These are phyloP conservation scores for Salvia sclarea DNA, from an alignment of 305 asterid genomes.

Conservation along the genomic window DNA sequence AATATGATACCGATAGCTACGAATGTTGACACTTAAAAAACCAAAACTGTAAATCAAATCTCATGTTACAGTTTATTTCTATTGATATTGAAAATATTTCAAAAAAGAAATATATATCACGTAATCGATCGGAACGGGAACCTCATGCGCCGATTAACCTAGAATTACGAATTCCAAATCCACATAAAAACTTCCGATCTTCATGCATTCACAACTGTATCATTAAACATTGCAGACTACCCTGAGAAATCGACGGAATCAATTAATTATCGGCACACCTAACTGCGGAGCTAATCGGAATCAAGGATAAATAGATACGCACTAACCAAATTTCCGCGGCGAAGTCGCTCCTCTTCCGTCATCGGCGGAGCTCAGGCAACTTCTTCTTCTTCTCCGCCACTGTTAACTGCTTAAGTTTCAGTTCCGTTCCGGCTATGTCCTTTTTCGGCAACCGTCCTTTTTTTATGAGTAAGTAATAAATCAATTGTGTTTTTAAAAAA, in stretches of 20 bases:
- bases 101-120: background rate
- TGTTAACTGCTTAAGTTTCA: background rate
- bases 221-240: slow-evolving; percentile 7
- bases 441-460: no score
- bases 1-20: background rate
- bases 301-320: background rate
- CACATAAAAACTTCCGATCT: background rate
- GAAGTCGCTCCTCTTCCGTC: slow-evolving; percentile 2
- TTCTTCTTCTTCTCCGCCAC: background rate
- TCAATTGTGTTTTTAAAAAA: no score
- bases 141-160: slow-evolving; percentile 18
- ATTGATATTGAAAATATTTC: background rate
- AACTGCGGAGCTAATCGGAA: slow-evolving; percentile 9
- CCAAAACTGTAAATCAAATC: background rate
- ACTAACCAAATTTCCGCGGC: slow-evolving; percentile 7
- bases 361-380: background rate
- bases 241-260: background rate
- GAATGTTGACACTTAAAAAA: background rate
- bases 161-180: background rate
- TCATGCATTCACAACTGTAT: slow-evolving; percentile 1
- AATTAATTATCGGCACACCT: background rate
- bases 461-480: no score
- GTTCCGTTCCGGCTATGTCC: background rate
- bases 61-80: background rate
- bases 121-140: background rate